Evolutionary conservation across 495 filamentous ascomycete genomes (phyloP).

Genomic region (Bathelium albidoporum): DNA sequence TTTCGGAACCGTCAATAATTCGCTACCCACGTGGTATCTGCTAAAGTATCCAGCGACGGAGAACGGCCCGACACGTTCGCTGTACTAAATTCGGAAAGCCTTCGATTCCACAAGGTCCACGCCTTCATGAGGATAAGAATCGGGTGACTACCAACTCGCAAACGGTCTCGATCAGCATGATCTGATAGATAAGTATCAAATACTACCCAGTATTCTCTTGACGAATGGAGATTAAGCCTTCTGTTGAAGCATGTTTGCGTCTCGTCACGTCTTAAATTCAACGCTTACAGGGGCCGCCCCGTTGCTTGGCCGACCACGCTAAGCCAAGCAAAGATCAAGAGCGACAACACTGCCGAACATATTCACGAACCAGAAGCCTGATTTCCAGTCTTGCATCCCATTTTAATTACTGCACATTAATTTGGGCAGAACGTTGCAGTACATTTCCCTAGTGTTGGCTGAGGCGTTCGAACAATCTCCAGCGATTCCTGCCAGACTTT

Average conservation of each 20-base stretch:
- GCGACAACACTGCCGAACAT: neutral
- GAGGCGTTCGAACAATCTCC: neutral
- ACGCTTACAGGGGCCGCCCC: neutral
- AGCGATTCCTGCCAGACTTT: neutral
- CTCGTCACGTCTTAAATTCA: neutral
- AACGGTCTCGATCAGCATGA: too few relatives aligned
- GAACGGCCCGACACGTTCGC: neutral
- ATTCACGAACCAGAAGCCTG: neutral
- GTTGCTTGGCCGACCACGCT: conserved; percentile 1
- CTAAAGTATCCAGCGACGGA: too few relatives aligned
- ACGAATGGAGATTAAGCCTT: too few relatives aligned
- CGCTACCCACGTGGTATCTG: too few relatives aligned
- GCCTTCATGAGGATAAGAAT: too few relatives aligned
- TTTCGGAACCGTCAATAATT: too few relatives aligned
- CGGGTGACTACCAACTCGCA: too few relatives aligned
- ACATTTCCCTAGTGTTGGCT: neutral
- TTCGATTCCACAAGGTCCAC: too few relatives aligned
- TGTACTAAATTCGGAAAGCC: neutral
- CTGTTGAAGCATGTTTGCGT: neutral
- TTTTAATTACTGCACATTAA: neutral
- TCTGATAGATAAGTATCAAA: too few relatives aligned
- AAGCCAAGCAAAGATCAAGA: neutral
- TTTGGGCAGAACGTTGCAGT: neutral
- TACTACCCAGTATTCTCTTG: too few relatives aligned
- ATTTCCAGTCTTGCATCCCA: neutral